These are phyloP conservation scores for Globisporangium barbulae DNA, from an alignment of 352 stramenopile genomes.

Conservation along the genomic window DNA sequence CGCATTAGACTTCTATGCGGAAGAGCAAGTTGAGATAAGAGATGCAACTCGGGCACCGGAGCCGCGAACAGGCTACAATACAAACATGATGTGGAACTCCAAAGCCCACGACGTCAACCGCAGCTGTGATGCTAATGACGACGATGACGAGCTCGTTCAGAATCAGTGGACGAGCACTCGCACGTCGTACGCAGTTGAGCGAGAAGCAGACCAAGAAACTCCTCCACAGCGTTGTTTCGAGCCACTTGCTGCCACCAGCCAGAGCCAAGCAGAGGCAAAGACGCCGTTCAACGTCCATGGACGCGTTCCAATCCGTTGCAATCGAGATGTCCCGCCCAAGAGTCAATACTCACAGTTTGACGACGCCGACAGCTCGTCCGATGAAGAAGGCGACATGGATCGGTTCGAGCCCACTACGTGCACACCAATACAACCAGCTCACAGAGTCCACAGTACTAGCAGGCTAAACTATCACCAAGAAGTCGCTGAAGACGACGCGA, in stretches of 20 bases:
- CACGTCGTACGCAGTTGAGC: constrained; percentile 5
- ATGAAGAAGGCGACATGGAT: background rate
- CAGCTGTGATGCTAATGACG: background rate
- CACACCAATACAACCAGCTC: background rate
- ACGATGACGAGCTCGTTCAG: constrained; percentile 5
- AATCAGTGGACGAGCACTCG: constrained; percentile 13
- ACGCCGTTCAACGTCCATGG: constrained; percentile 25
- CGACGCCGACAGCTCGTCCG: constrained; percentile 9
- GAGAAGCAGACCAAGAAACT: background rate
- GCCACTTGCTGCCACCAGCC: background rate
- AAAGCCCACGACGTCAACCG: background rate
- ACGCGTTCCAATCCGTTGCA: constrained; percentile 37
- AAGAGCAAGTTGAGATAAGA: background rate
- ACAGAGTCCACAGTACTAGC: background rate
- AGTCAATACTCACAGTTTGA: background rate
- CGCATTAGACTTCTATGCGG: background rate
- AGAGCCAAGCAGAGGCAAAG: background rate
- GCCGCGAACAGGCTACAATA: background rate
- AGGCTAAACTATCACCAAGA: background rate
- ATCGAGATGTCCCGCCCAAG: background rate
- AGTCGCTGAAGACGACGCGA: background rate
- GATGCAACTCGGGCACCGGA: too few relatives aligned
- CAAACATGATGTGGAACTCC: background rate
- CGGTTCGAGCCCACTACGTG: background rate
- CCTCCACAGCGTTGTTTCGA: too few relatives aligned